Evolutionary conservation across 2,329 filamentous ascomycete species (phyloP).

Genomic region (Sarocladiaceae sp.): DNA sequence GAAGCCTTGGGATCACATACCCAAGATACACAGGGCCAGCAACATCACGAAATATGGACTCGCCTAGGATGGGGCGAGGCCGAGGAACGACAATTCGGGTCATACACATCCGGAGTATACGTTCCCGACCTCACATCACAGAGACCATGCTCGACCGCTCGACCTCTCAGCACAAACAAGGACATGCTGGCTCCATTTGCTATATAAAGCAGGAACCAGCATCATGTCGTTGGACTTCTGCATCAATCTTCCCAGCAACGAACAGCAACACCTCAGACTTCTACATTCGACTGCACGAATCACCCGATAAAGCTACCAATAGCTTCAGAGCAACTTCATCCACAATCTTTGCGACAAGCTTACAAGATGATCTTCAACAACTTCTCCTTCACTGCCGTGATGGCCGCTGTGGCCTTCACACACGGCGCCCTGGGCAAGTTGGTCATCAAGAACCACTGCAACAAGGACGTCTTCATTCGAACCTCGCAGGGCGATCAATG

Average conservation of each 20-base stretch:
- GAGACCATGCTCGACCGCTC: background rate
- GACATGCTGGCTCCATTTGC: too few relatives aligned
- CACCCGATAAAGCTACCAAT: too few relatives aligned
- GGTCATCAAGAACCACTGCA: constrained; percentile 4
- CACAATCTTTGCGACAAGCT: background rate
- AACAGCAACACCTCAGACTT: too few relatives aligned
- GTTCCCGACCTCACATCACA: background rate
- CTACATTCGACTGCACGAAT: too few relatives aligned
- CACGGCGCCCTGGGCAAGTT: background rate
- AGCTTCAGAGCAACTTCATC: too few relatives aligned
- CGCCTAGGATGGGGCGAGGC: too few relatives aligned
- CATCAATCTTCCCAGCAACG: too few relatives aligned
- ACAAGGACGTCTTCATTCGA: background rate
- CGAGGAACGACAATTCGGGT: background rate
- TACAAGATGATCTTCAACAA: background rate
- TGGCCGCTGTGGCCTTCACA: background rate
- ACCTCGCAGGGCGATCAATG: background rate
- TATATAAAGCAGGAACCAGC: constrained; percentile 3
- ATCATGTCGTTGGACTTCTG: too few relatives aligned
- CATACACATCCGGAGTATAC: background rate
- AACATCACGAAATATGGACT: too few relatives aligned
- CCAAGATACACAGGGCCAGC: too few relatives aligned
- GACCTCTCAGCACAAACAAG: too few relatives aligned
- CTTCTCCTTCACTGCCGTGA: background rate
- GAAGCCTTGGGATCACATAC: too few relatives aligned